Conservation (phyloP, 139 green algal genomes). For the Yamagishiella unicocca region DNA sequence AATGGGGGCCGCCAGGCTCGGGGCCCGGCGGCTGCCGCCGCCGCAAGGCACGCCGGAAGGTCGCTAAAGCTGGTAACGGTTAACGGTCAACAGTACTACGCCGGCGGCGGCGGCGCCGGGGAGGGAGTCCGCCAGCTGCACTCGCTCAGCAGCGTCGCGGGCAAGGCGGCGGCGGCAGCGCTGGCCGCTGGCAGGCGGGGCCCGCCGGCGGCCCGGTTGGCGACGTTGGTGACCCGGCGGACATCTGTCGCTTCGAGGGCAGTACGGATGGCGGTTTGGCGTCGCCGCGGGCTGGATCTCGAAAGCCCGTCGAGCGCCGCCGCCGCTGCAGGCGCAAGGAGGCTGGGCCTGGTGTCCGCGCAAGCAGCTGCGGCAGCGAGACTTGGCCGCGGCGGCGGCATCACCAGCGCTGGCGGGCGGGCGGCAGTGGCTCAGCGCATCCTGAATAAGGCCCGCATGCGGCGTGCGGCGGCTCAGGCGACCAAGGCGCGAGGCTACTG, state of each 20-base stretch:
- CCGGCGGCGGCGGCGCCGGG: background rate
- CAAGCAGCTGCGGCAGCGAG: background rate
- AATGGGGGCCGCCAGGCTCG: too few relatives aligned
- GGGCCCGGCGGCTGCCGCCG: too few relatives aligned
- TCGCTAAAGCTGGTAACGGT: constrained; percentile 35
- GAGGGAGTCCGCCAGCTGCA: constrained; percentile 19
- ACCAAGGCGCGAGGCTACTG: constrained; percentile 43
- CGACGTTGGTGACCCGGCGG: background rate
- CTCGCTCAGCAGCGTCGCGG: constrained; percentile 25
- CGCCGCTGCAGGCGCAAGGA: background rate
- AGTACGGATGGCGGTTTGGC: constrained; percentile 17
- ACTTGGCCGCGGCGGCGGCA: too few relatives aligned
- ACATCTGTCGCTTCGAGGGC: background rate
- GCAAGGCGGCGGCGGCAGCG: constrained; percentile 20
- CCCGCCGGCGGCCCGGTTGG: background rate
- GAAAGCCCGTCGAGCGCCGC: background rate
- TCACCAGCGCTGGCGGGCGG: background rate
- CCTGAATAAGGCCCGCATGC: constrained; percentile 37
- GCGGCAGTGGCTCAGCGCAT: constrained; percentile 36
- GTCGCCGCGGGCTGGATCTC: background rate
- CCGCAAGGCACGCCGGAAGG: too few relatives aligned
- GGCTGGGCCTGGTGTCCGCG: background rate
- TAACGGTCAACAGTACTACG: constrained; percentile 29
- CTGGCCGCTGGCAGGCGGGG: background rate
- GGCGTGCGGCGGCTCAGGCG: constrained; percentile 27